Conservation (phyloP, 2,329 filamentous ascomycete species). For the Pseudohalonectria lignicola region DNA sequence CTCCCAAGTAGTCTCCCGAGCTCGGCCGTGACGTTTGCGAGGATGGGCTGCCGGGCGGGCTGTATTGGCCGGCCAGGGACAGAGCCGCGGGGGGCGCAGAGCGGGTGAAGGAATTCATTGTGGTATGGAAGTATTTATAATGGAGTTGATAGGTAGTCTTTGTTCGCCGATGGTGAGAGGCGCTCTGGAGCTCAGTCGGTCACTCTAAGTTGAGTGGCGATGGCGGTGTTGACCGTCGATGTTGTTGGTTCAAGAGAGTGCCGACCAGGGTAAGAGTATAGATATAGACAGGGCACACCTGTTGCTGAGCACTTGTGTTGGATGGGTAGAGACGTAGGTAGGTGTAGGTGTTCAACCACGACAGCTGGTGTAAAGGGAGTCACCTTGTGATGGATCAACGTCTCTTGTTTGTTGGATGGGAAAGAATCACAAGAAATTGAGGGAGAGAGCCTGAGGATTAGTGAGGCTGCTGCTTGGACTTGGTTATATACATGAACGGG, state of each 20-base stretch:
- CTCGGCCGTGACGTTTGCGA: neutral
- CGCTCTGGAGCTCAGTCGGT: too few species aligned
- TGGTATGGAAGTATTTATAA: too few species aligned
- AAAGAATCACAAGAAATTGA: too few species aligned
- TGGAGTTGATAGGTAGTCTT: neutral
- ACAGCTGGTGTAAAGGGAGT: too few species aligned
- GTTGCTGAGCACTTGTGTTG: neutral
- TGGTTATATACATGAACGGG: too few species aligned
- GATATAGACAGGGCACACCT: neutral
- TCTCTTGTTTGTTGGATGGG: too few species aligned
- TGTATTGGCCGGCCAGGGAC: neutral
- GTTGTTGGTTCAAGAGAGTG: neutral
- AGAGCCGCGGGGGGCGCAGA: constrained; percentile 1
- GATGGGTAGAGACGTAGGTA: neutral
- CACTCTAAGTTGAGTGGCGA: neutral
- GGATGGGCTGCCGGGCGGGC: neutral
- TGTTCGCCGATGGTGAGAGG: too few species aligned
- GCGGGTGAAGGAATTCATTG: constrained; percentile 1
- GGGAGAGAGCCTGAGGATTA: too few species aligned
- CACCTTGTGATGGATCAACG: too few species aligned
- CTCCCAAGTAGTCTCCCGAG: neutral
- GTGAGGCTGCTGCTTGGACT: too few species aligned
- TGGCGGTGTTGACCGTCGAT: neutral
- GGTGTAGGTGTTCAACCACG: neutral
- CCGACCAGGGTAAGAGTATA: neutral